phyloP scores from a whole-genome alignment of 2,329 filamentous ascomycete species.

The Microcyclospora tardicrescens region DNA sequence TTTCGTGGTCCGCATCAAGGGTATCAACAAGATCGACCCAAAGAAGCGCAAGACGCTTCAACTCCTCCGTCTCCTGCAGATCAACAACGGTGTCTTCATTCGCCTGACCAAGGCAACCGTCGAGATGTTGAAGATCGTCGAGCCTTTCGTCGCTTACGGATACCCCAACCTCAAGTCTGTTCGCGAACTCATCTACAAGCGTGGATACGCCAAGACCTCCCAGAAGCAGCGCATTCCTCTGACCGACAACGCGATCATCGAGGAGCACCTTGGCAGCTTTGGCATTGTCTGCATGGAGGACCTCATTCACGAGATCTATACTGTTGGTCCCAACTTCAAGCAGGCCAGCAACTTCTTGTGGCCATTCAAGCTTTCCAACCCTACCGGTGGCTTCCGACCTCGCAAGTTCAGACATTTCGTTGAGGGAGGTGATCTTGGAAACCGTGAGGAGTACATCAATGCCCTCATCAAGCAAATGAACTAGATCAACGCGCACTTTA shows the following conservation, averaged over 20 bases:
- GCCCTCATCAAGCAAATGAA: slow-evolving; percentile 96
- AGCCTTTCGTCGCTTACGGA: slow-evolving; percentile 98
- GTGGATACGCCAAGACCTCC: slow-evolving; percentile 87
- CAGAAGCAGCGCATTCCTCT: slow-evolving; percentile 95
- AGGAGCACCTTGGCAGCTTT: slow-evolving; percentile 93
- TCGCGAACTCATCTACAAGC: slow-evolving; percentile 99
- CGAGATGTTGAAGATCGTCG: slow-evolving; percentile 95
- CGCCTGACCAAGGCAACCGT: slow-evolving; percentile 93
- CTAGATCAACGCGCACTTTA: slow-evolving; percentile 38
- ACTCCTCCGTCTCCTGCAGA: slow-evolving; percentile 97
- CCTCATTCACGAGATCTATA: slow-evolving; percentile 98
- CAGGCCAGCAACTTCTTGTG: slow-evolving; percentile 98
- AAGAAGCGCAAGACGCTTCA: slow-evolving; percentile 99
- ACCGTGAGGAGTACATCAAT: slow-evolving; percentile 98
- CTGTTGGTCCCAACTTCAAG: slow-evolving; percentile 96
- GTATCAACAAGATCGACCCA: slow-evolving; percentile 99
- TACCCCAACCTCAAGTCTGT: slow-evolving; percentile 99
- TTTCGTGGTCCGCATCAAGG: slow-evolving; percentile 99
- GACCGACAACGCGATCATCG: slow-evolving; percentile 95
- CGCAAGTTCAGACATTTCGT: slow-evolving; percentile 99
- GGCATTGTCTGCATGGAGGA: slow-evolving; percentile 99
- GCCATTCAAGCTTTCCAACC: slow-evolving; percentile 99
- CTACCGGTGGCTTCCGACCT: slow-evolving; percentile 86
- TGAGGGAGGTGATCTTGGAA: slow-evolving; percentile 95
- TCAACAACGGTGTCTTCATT: slow-evolving; percentile 99